A percentile compares a stretch with the other conserved stretches of the same genome.
phyloP scores from a whole-genome alignment of 306 rosid species.

The Quercus agrifolia region DNA sequence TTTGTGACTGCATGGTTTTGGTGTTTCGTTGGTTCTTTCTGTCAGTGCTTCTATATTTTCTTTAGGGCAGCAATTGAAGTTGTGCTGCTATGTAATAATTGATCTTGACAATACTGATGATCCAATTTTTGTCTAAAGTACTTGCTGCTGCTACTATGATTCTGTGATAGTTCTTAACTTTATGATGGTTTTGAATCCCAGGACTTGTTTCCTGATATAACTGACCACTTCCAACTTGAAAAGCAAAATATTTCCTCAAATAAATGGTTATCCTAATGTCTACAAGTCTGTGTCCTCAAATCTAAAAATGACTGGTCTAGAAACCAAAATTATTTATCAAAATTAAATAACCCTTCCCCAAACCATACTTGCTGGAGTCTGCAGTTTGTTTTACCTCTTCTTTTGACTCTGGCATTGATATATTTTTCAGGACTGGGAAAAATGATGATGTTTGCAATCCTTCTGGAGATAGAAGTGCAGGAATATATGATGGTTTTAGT shows the following conservation, averaged over 20 bases:
- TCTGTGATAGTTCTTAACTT: too few species aligned
- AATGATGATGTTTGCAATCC: constrained; percentile 44
- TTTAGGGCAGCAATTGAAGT: neutral
- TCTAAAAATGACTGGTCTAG: neutral
- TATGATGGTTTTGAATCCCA: neutral
- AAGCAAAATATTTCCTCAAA: neutral
- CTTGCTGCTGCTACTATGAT: too few species aligned
- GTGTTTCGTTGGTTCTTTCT: neutral
- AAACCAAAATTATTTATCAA: neutral
- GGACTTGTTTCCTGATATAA: neutral
- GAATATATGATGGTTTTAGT: constrained; percentile 65
- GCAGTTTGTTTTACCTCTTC: neutral
- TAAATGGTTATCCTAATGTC: neutral
- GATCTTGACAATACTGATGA: neutral
- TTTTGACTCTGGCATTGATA: constrained; percentile 22
- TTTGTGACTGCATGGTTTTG: neutral
- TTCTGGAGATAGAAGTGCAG: constrained; percentile 39
- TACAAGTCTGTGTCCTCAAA: neutral
- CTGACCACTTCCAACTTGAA: neutral
- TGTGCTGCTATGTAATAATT: neutral
- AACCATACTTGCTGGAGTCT: neutral
- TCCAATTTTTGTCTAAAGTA: too few species aligned
- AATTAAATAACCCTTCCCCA: neutral
- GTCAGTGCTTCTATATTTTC: neutral
- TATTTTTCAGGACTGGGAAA: constrained; percentile 36